Conservation (phyloP, 176 grass and related monocot genomes). For the sorghum (Sorghum bicolor) region Sorghum_bicolor_NCBIv3 NC_012870.2:57391001-57391500, state of each 20-base stretch:
- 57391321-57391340: neutral
- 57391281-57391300: slow-evolving; percentile 42
- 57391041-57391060: neutral
- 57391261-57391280: slow-evolving; percentile 60
- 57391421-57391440: neutral
- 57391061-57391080: neutral
- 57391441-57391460: neutral
- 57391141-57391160: neutral
- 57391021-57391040: slow-evolving; percentile 21
- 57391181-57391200: slow-evolving; percentile 68
- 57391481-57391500: neutral
- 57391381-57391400: neutral
- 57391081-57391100: neutral
- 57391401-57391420: neutral
- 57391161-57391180: slow-evolving; percentile 60
- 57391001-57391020: slow-evolving; percentile 5
- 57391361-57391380: neutral
- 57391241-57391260: slow-evolving; percentile 85
- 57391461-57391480: neutral
- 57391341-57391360: neutral
- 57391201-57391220: slow-evolving; percentile 89
- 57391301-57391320: slow-evolving; percentile 44
- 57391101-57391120: neutral
- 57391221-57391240: slow-evolving; percentile 78
- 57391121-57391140: neutral